These are phyloP conservation scores for Trametes pubescens DNA, from an alignment of 1,284 basidiomycete genomes.

Conservation along the genomic window DNA sequence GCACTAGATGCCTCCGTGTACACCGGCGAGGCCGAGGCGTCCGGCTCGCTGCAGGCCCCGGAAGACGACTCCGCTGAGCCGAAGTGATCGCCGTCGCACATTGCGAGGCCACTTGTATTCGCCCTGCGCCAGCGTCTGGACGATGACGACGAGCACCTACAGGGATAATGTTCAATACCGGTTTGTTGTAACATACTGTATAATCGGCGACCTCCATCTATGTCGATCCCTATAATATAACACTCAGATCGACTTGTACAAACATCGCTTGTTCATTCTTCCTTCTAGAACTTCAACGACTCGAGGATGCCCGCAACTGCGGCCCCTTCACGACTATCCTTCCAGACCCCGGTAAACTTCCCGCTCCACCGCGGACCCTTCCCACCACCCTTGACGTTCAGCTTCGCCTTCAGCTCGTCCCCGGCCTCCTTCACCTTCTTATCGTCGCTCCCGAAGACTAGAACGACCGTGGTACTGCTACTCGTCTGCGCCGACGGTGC, in stretches of 20 bases:
- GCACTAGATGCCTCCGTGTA: conserved; percentile 27
- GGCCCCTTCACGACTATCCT: conserved; percentile 42
- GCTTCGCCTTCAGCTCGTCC: conserved; percentile 61
- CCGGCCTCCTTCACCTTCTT: conserved; percentile 66
- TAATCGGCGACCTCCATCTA: conserved; percentile 6
- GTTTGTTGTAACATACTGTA: conserved; percentile 27
- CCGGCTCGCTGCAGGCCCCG: conserved; percentile 22
- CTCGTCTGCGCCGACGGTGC: conserved; percentile 63
- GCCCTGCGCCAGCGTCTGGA: neutral
- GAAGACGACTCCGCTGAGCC: conserved; percentile 19
- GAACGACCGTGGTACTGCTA: conserved; percentile 60
- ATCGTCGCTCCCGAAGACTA: conserved; percentile 68
- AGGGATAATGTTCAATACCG: neutral
- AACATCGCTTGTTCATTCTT: neutral
- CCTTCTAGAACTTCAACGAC: conserved; percentile 9
- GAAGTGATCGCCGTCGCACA: conserved; percentile 9
- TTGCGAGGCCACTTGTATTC: too few relatives aligned
- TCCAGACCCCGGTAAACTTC: conserved; percentile 59
- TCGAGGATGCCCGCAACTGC: conserved; percentile 49
- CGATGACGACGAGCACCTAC: neutral
- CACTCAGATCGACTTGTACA: neutral
- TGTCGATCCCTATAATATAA: neutral
- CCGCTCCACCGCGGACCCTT: conserved; percentile 74
- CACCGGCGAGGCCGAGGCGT: conserved; percentile 24
- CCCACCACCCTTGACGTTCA: conserved; percentile 71